These are phyloP conservation scores for Pyrus hybrid DNA, from an alignment of 331 rosid genomes.

Conservation along the genomic window DNA sequence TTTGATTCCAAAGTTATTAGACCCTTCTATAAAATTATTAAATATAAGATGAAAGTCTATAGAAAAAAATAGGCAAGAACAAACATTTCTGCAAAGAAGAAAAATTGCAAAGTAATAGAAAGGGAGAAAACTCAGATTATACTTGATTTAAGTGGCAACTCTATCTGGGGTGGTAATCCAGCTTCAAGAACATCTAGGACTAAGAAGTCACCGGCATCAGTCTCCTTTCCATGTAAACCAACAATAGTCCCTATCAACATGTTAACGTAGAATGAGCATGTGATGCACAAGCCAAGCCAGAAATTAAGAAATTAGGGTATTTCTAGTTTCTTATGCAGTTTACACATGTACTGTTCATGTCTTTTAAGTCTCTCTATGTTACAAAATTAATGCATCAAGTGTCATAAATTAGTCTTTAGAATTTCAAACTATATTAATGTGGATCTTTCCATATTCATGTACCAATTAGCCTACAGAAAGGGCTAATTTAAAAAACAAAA, in stretches of 20 bases:
- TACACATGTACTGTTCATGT: too few relatives aligned
- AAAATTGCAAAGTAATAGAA: neutral
- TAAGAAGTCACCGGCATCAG: conserved; percentile 61
- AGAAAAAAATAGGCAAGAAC: neutral
- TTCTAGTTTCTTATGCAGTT: too few relatives aligned
- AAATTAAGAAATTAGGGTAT: too few relatives aligned
- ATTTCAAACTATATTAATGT: too few relatives aligned
- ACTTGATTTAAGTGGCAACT: conserved; percentile 60
- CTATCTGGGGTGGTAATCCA: conserved; percentile 86
- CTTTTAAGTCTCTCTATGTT: too few relatives aligned
- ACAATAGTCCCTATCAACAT: conserved; percentile 54
- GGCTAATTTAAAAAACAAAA: too few relatives aligned
- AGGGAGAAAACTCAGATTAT: conserved; percentile 14
- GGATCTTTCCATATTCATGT: too few relatives aligned
- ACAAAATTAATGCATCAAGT: too few relatives aligned
- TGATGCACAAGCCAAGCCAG: too few relatives aligned
- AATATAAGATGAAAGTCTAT: neutral
- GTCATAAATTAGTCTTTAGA: too few relatives aligned
- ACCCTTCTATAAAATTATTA: neutral
- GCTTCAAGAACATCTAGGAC: conserved; percentile 78
- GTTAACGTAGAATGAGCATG: conserved; percentile 13
- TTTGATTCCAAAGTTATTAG: neutral
- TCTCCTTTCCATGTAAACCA: conserved; percentile 75
- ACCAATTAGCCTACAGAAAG: too few relatives aligned
- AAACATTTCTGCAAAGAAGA: neutral